Base-by-base conservation (phyloP, 306 rosid genomes). In the Lathyrus oleraceus region DNA sequence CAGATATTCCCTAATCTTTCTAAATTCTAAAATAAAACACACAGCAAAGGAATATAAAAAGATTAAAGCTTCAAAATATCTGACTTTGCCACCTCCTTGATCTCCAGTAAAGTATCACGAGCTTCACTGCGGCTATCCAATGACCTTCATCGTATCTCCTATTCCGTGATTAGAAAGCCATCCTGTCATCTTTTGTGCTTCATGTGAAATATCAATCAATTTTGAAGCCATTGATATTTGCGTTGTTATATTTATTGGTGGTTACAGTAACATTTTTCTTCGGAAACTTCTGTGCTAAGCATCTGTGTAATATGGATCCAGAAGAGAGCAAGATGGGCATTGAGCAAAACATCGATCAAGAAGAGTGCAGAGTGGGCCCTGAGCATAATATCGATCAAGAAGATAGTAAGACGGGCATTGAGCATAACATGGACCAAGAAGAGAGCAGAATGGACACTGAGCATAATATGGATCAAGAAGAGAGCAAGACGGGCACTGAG, bases 271-370 rank as follows among this genome's bases (percentile, higher is more conserved):
- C 28, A 59, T 65, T 48, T 58, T 21, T 67, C 65, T 48, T 39
- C 3, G 15, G 61, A 80, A 40, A 27, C 32, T 64, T 65, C 52
- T 52, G 66, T 42, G 62, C 45, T 58, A 10, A 28, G 44, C 44
- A 47, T 72, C 48, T 61, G 30, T 13, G 17, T 51, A 70, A 40
- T 65, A 75, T 57, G 77, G 70, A 66, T 23, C 76, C 25, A 7
- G 53, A 52, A 73, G 48, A 68, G 59, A 71, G 54, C 30, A 63
- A 51, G 65, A 76, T 57, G 71, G 68, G 28, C 60, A 53, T 30
- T 53, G 60, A 53, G 60, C 27, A 21, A 4, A 45, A 45, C 19
- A 5, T n/a, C 5, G 70, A 65, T 21, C 76, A 47, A 20, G 51
- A 51, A 67, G 30, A 68, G 58, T 62, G 38, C 32, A 64, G 47